Evolutionary conservation across 371 early-diverging fungal genomes (phyloP), one percentile per base, ranked within the genome.

Genomic region (Cladochytrium tenue): DNA sequence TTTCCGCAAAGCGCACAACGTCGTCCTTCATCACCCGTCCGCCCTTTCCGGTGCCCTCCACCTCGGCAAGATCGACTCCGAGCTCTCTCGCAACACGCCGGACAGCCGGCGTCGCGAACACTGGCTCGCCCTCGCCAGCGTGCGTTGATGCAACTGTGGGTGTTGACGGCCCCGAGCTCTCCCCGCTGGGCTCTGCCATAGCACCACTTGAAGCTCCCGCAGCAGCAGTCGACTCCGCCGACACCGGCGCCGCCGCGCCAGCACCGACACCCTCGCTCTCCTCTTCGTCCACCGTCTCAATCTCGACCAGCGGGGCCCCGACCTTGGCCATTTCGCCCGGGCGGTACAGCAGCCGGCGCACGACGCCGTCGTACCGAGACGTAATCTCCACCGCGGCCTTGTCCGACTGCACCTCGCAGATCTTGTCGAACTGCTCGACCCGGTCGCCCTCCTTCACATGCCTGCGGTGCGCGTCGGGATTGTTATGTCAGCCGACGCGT

Each of bases 381-480:
- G 98, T 92, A 76, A 98, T 97, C 75, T 98, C 97, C 20, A 95
- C 97, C 0, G 98, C 92, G 4, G 98, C 98, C 84, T 98, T 98
- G 79, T 98, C 98, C 4, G 93, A 92, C 70, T 97, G 97, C 17
- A 98, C 97, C 74, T 98, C 97, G 72, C 95, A 94, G 51, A 98
- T 91, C 74, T 90, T 91, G 72, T 93, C 90, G 75, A 98, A 98
- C 83, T 97, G 93, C 32, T 87, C 82, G n/a, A 98, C 89, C 34
- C 76, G 78, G 69, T 90, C 88, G 53, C 98, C 98, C 2, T 86
- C 87, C 81, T 98, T 91, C 43, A 97, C 92, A 67, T 92, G 92
- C 94, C 93, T 93, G 60, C 2, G 4, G 23, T n/a, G 20, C 20
- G 23, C n/a, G 32, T 1, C 34, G 31, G 26, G 60, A 43, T 35